Percentiles rank a stretch among this genome's conserved stretches.
These are phyloP conservation scores for Boletus pseudo-olivaceus DNA, from an alignment of 768 basidiomycete genomes.

Conservation along the genomic window DNA sequence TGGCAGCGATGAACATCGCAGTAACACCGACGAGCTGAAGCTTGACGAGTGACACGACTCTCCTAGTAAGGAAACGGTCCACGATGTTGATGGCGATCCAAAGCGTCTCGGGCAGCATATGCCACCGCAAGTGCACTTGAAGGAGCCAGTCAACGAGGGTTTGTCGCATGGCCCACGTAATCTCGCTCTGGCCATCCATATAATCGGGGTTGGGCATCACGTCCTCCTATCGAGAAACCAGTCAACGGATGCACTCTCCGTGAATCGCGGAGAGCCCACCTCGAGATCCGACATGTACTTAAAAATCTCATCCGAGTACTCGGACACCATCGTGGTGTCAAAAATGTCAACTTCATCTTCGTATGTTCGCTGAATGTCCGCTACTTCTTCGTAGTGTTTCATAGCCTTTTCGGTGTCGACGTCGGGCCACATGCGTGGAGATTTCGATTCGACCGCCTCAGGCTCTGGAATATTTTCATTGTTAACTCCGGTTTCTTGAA, in stretches of 20 bases:
- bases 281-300: conserved; percentile 93
- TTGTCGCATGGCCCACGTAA: conserved; percentile 92
- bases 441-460: conserved; percentile 37
- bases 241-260: conserved; percentile 18
- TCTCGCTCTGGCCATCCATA: conserved; percentile 90
- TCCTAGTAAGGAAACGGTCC: conserved; percentile 86
- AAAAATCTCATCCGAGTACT: conserved; percentile 99
- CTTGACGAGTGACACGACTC: conserved; percentile 84
- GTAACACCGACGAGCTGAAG: conserved; percentile 97
- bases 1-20: conserved; percentile 98
- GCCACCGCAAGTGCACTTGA: conserved; percentile 96
- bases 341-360: conserved; percentile 71
- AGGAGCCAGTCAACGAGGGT: conserved; percentile 97
- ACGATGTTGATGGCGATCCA: conserved; percentile 99
- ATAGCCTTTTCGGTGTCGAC: conserved; percentile 57
- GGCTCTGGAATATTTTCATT: conserved; percentile 44
- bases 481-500: conserved; percentile 39
- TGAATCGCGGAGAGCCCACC: conserved; percentile 42
- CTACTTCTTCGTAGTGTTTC: conserved; percentile 59
- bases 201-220: conserved; percentile 92
- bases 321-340: conserved; percentile 91
- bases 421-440: conserved; percentile 69
- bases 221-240: conserved; percentile 49
- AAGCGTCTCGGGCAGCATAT: conserved; percentile 97
- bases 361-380: conserved; percentile 57